These are phyloP conservation scores for Nicotiana undulata DNA, from an alignment of 257 asterid species.

Conservation along the genomic window DNA sequence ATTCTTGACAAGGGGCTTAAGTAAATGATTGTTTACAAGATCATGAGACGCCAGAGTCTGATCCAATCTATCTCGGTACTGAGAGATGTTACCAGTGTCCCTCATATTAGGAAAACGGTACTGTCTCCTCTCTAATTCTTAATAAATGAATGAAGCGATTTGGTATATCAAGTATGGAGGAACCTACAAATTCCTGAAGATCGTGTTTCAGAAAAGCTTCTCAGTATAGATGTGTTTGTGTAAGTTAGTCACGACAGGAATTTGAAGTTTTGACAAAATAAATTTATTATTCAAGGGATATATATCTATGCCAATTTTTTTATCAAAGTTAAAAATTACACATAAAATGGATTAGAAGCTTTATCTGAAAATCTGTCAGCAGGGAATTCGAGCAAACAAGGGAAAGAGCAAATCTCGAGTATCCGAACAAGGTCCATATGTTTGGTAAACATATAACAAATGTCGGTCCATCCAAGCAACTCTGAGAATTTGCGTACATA, in stretches of 20 bases:
- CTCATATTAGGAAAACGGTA: conserved; percentile 32
- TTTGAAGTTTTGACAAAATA: not conserved
- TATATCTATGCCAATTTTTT: not conserved
- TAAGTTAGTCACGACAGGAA: not conserved
- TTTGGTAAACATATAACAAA: not conserved
- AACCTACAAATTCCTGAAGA: not conserved
- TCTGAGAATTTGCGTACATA: not conserved
- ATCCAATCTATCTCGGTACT: conserved; percentile 56
- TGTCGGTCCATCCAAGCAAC: not conserved
- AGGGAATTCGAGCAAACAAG: not conserved
- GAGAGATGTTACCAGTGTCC: conserved; percentile 35
- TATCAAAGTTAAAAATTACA: not conserved
- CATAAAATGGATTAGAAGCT: not conserved
- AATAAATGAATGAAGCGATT: not conserved
- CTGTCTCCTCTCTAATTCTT: conserved; percentile 3
- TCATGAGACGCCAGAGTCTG: conserved; percentile 47
- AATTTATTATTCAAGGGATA: not conserved
- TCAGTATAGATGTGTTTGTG: not conserved
- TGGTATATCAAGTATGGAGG: not conserved
- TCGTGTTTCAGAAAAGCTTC: not conserved
- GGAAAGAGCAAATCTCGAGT: not conserved
- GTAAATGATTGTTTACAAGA: conserved; percentile 35
- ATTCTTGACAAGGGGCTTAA: conserved; percentile 49
- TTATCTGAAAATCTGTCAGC: not conserved
- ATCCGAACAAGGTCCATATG: not conserved